Conservation (phyloP, 176 grass and related monocot species). For the Panicum miliaceum region DNA sequence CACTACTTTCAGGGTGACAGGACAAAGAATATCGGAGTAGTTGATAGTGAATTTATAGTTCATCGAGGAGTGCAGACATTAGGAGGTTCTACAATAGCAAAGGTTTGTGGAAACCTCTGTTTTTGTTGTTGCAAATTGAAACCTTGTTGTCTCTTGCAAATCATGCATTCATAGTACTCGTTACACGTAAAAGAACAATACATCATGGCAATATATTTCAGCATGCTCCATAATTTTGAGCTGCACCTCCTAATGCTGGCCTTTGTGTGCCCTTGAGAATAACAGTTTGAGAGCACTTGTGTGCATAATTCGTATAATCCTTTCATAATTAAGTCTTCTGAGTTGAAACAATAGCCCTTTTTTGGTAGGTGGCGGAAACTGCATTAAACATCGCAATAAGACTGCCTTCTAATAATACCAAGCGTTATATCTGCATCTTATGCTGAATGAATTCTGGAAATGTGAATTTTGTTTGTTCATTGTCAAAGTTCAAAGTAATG, state of each 20-base stretch:
- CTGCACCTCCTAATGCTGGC: neutral
- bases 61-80: constrained; percentile 80
- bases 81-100: constrained; percentile 58
- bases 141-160: constrained; percentile 20
- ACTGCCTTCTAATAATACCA: neutral
- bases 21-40: constrained; percentile 72
- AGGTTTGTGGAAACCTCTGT: constrained; percentile 52
- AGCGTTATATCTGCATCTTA: constrained; percentile 19
- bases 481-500: neutral
- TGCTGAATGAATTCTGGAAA: neutral
- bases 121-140: constrained; percentile 37
- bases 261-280: neutral
- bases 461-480: neutral
- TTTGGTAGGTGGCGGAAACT: constrained; percentile 9
- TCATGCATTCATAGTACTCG: neutral
- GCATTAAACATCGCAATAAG: constrained; percentile 12
- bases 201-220: neutral
- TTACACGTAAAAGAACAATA: neutral
- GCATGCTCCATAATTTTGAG: neutral
- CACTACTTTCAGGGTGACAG: constrained; percentile 71
- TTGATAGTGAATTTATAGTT: constrained; percentile 85
- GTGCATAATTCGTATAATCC: neutral
- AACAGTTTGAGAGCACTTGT: neutral
- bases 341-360: neutral
- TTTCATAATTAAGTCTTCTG: neutral